These are phyloP conservation scores for Breynia disticha DNA, from an alignment of 441 rosid species.

Conservation along the genomic window DNA sequence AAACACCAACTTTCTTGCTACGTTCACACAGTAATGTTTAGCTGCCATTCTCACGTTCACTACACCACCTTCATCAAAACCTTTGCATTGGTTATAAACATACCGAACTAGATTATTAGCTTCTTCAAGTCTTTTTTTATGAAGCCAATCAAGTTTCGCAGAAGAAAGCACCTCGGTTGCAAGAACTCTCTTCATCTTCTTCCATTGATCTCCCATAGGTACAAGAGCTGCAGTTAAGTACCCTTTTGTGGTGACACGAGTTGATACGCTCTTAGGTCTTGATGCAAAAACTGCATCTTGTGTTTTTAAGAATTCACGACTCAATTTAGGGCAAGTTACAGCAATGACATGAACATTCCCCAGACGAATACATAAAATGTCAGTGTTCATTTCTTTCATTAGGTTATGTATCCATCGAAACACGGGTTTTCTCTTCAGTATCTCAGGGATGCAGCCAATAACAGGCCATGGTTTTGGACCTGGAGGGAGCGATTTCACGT, in stretches of 20 bases:
- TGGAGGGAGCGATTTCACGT: constrained; percentile 35
- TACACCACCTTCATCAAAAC: not conserved
- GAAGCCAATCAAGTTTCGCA: constrained; percentile 18
- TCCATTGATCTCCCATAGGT: constrained; percentile 41
- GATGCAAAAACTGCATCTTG: constrained; percentile 37
- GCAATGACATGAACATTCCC: constrained; percentile 39
- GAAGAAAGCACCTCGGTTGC: constrained; percentile 24
- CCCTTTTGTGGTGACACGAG: constrained; percentile 9
- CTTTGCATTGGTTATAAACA: constrained; percentile 22
- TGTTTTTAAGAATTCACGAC: constrained; percentile 37
- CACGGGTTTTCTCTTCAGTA: constrained; percentile 25
- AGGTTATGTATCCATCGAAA: constrained; percentile 39
- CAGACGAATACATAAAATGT: constrained; percentile 40
- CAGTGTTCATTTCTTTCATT: constrained; percentile 41
- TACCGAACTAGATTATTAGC: constrained; percentile 37
- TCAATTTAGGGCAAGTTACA: constrained; percentile 39
- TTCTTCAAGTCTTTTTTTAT: constrained; percentile 30
- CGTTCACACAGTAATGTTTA: constrained; percentile 34
- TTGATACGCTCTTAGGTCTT: constrained; percentile 25
- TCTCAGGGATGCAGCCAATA: constrained; percentile 31
- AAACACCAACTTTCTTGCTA: constrained; percentile 35
- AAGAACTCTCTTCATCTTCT: constrained; percentile 46
- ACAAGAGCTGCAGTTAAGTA: constrained; percentile 19
- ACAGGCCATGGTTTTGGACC: constrained; percentile 49
- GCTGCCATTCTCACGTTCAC: constrained; percentile 30